Percentiles rank a stretch among this genome's conserved stretches.
These are phyloP conservation scores for Populus hybrid DNA, from an alignment of 441 rosid species.

Conservation along the genomic window DNA sequence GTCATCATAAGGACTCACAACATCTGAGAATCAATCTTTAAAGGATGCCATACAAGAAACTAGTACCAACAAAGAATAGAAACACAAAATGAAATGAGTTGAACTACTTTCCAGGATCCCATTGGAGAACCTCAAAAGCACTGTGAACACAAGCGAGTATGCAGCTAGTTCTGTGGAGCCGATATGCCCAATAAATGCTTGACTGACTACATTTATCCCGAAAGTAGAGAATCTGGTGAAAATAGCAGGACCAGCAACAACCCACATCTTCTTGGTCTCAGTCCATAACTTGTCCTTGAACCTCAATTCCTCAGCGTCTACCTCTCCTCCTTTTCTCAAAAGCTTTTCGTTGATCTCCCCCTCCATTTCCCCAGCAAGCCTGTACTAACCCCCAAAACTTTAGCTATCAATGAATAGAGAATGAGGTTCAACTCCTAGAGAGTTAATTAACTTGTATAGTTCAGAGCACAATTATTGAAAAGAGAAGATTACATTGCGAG, in stretches of 20 bases:
- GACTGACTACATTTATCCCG: constrained; percentile 52
- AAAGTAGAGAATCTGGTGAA: constrained; percentile 68
- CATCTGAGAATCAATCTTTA: neutral
- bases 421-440: neutral
- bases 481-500: neutral
- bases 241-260: constrained; percentile 72
- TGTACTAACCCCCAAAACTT: neutral
- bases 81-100: neutral
- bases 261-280: constrained; percentile 68
- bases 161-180: constrained; percentile 70
- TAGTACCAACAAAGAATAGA: neutral
- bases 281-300: constrained; percentile 42
- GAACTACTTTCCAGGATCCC: constrained; percentile 52
- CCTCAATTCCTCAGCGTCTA: constrained; percentile 18
- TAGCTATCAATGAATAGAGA: neutral
- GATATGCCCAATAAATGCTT: constrained; percentile 70
- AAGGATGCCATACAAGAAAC: neutral
- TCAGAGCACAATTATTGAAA: neutral
- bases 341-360: constrained; percentile 35
- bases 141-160: constrained; percentile 56
- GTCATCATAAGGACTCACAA: too few species aligned
- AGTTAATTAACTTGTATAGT: too few species aligned
- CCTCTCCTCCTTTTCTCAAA: constrained; percentile 16
- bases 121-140: constrained; percentile 57
- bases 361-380: constrained; percentile 20